Percentiles rank a stretch among this genome's conserved stretches.
Conservation (phyloP, 2,329 filamentous ascomycete genomes). For the Lachnellula suecica region DNA sequence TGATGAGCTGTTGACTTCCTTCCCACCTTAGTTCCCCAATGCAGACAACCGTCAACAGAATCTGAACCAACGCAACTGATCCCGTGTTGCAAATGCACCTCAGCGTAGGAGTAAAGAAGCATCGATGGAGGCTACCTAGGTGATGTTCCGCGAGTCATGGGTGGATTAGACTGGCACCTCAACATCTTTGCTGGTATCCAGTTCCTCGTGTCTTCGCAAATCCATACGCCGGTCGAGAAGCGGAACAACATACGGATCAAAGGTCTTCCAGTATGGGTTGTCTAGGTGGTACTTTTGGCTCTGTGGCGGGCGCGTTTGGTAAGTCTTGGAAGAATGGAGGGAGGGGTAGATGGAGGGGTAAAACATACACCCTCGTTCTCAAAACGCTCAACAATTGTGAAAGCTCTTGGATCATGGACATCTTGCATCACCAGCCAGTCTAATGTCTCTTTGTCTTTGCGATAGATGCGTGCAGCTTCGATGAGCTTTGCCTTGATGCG, state of each 20-base stretch:
- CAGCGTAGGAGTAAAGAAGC: too few species aligned
- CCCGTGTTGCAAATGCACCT: too few species aligned
- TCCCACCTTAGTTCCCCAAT: too few species aligned
- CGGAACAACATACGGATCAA: conserved; percentile 71
- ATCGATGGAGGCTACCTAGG: too few species aligned
- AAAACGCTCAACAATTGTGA: conserved; percentile 76
- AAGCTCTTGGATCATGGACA: conserved; percentile 64
- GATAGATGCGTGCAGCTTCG: conserved; percentile 73
- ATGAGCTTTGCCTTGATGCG: conserved; percentile 72
- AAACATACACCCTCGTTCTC: conserved; percentile 58
- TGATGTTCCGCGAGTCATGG: too few species aligned
- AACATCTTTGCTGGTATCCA: conserved; percentile 55
- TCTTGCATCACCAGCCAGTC: conserved; percentile 79
- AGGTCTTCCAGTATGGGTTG: conserved; percentile 53
- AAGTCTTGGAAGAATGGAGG: conserved; percentile 6
- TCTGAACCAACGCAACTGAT: too few species aligned
- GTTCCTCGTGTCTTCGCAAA: conserved; percentile 64
- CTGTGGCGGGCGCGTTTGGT: conserved; percentile 29
- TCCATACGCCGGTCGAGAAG: conserved; percentile 70
- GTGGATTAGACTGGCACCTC: conserved; percentile 35
- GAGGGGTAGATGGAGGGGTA: not conserved
- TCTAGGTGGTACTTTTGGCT: conserved; percentile 62
- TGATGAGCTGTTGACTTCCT: too few species aligned
- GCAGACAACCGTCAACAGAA: too few species aligned
- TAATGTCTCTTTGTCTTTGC: conserved; percentile 68